A percentile compares a stretch with the other conserved stretches of the same genome.
phyloP scores from a whole-genome alignment of 2,329 filamentous ascomycete species.

The Scedosporium boydii region DNA sequence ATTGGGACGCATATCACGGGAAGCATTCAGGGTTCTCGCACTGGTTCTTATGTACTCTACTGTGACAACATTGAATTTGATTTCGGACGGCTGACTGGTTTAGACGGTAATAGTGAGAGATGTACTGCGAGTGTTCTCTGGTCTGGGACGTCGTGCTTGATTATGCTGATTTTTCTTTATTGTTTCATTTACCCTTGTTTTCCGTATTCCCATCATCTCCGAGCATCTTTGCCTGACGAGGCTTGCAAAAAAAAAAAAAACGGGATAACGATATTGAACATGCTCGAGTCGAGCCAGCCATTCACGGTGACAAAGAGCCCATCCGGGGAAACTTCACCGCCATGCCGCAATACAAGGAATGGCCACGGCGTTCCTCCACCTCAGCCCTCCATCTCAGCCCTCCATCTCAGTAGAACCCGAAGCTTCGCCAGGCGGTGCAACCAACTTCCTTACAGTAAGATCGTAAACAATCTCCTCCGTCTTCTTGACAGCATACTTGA shows the following conservation, averaged over 20 bases:
- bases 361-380: background rate
- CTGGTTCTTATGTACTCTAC: constrained; percentile 7
- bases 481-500: constrained; percentile 97
- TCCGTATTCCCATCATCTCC: background rate
- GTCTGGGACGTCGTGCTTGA: background rate
- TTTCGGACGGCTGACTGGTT: constrained; percentile 2
- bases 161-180: background rate
- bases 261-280: no score
- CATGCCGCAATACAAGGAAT: no score
- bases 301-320: no score
- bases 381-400: background rate
- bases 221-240: background rate
- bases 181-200: background rate
- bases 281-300: no score
- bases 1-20: constrained; percentile 3
- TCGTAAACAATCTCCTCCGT: constrained; percentile 98
- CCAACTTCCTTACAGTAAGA: constrained; percentile 73
- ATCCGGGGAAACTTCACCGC: no score
- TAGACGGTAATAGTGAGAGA: background rate
- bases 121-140: background rate
- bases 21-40: background rate
- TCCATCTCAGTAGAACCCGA: background rate
- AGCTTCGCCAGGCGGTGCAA: constrained; percentile 22
- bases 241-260: no score
- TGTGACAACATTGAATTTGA: constrained; percentile 6